Evolutionary conservation across 2,329 filamentous ascomycete species (phyloP).

Genomic region (Aulographum hederae): DNA sequence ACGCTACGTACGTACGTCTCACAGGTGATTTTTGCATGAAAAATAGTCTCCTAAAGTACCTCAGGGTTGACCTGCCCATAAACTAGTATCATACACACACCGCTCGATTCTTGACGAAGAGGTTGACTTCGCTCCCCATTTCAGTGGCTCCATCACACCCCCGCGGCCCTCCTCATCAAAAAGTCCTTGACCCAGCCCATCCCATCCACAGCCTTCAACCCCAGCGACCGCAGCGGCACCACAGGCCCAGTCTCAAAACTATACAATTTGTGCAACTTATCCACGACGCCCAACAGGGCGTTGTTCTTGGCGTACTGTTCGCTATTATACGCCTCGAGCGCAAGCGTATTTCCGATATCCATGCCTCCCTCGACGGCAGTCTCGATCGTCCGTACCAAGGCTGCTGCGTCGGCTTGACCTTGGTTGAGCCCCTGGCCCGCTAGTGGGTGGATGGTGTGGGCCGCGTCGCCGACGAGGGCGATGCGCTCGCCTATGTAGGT

Average conservation of each 20-base stretch:
- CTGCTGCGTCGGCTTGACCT: conserved; percentile 74
- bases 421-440: conserved; percentile 91
- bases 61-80: too few species aligned
- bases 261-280: conserved; percentile 88
- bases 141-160: too few species aligned
- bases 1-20: too few species aligned
- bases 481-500: conserved; percentile 83
- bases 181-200: conserved; percentile 62
- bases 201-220: conserved; percentile 57
- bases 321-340: conserved; percentile 62
- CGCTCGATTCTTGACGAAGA: too few species aligned
- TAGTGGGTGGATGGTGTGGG: conserved; percentile 86
- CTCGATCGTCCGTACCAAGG: conserved; percentile 55
- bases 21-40: too few species aligned
- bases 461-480: conserved; percentile 76
- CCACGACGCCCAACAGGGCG: conserved; percentile 58
- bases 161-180: conserved; percentile 55
- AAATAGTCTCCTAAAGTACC: too few species aligned
- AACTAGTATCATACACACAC: too few species aligned
- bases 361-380: conserved; percentile 66
- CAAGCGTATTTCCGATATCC: conserved; percentile 65
- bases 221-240: conserved; percentile 60
- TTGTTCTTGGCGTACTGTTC: conserved; percentile 72
- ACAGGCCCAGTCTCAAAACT: conserved; percentile 63
- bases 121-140: too few species aligned